Evolutionary conservation across 495 filamentous ascomycete genomes (phyloP).

Genomic region (Lasiosphaeria hispida): DNA sequence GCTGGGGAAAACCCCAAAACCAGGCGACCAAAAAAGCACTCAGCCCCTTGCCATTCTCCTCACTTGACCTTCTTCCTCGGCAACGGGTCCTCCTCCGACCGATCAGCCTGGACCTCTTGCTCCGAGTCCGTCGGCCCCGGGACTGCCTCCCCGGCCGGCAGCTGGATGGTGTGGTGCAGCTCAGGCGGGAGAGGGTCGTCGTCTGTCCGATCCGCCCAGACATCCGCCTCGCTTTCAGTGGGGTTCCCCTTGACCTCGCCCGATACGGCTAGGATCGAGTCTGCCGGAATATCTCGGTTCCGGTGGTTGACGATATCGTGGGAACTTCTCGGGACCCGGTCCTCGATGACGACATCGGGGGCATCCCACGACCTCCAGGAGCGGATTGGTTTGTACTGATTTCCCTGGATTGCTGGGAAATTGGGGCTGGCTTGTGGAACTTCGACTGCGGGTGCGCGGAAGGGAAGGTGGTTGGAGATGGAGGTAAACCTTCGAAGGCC

Average conservation of each 20-base stretch:
- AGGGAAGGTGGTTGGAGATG: neutral
- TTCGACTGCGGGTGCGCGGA: neutral
- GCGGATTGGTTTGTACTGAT: no score
- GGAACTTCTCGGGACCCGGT: constrained; percentile 1
- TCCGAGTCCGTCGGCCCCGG: constrained; percentile 24
- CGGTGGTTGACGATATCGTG: neutral
- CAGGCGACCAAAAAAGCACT: no score
- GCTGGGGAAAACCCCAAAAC: no score
- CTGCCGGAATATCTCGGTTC: neutral
- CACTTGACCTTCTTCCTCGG: neutral
- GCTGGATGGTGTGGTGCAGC: constrained; percentile 19
- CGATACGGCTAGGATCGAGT: constrained; percentile 10
- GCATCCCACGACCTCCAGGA: neutral
- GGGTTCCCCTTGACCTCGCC: constrained; percentile 30
- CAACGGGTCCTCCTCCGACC: constrained; percentile 21
- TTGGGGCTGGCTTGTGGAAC: no score
- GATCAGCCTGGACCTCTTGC: constrained; percentile 23
- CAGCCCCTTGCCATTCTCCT: no score
- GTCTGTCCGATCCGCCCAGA: constrained; percentile 28
- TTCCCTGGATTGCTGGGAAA: no score
- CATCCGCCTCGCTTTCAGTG: constrained; percentile 29
- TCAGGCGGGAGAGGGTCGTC: constrained; percentile 25
- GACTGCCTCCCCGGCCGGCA: constrained; percentile 20
- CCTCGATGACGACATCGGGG: constrained; percentile 2
- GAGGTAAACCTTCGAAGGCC: neutral